These are phyloP conservation scores for Fraxinus sp. DNA, from an alignment of 305 asterid genomes.

Conservation along the genomic window DNA sequence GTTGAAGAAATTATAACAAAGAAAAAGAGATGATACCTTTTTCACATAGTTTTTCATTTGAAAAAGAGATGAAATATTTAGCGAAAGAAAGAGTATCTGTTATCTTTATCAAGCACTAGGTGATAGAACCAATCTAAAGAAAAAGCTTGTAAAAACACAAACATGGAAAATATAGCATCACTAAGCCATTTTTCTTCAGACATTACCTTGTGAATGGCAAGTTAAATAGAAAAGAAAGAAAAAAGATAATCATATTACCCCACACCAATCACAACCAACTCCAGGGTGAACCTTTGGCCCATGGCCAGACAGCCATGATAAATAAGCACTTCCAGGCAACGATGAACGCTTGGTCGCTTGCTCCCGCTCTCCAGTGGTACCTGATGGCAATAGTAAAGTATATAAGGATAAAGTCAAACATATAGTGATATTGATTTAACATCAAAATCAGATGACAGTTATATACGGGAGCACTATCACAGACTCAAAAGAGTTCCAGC, in stretches of 20 bases:
- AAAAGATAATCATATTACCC: constrained; percentile 45
- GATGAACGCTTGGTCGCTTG: constrained; percentile 23
- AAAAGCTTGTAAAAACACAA: not conserved
- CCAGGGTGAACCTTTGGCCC: constrained; percentile 41
- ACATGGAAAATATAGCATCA: not conserved
- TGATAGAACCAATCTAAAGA: not conserved
- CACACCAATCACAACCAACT: constrained; percentile 77
- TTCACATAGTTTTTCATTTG: not conserved
- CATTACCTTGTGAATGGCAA: not conserved
- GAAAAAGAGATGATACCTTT: not conserved
- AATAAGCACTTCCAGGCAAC: constrained; percentile 6
- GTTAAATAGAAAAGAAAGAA: not conserved
- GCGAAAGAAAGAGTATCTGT: not conserved
- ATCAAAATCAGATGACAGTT: not conserved
- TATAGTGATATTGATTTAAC: not conserved
- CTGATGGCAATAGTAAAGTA: constrained; percentile 28
- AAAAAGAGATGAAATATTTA: not conserved
- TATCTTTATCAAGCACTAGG: not conserved
- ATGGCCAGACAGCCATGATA: constrained; percentile 25
- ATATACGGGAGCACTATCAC: not conserved
- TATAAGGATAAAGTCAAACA: not conserved
- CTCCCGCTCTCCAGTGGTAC: constrained; percentile 25
- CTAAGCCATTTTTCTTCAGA: not conserved
- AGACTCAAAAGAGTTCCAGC: not conserved
- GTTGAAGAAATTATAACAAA: not conserved